phyloP scores from a whole-genome alignment of 345 rosid genomes.

The Camelina neglecta region DNA sequence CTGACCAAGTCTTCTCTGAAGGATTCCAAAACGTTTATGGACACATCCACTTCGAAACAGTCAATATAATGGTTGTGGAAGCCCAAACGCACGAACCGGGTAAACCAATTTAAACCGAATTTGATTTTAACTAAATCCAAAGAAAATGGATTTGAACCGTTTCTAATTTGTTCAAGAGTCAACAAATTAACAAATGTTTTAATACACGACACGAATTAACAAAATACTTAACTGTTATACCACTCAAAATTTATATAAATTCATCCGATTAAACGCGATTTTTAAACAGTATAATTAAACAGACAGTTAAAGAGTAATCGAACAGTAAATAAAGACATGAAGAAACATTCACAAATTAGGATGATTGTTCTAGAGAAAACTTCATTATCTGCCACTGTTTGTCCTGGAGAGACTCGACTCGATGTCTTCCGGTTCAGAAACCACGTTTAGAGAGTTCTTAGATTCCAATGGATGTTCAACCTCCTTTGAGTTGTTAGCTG shows the following conservation, averaged over 20 bases:
- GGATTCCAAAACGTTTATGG: not conserved
- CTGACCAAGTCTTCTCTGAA: not conserved
- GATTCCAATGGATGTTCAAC: slow-evolving; percentile 8
- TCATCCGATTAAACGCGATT: too few species aligned
- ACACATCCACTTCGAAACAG: too few species aligned
- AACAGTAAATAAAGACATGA: too few species aligned
- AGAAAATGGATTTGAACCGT: too few species aligned
- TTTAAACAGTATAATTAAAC: too few species aligned
- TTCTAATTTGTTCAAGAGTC: too few species aligned
- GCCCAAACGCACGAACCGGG: not conserved
- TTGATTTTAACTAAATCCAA: too few species aligned
- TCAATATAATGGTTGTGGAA: not conserved
- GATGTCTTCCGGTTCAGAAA: slow-evolving; percentile 23
- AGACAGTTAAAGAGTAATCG: too few species aligned
- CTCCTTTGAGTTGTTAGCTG: slow-evolving; percentile 22
- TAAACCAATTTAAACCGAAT: not conserved
- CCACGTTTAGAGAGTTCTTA: slow-evolving; percentile 21
- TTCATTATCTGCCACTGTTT: slow-evolving; percentile 1
- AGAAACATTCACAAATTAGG: slow-evolving; percentile 8
- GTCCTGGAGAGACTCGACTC: slow-evolving; percentile 16
- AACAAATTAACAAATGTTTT: too few species aligned
- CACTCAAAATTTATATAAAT: too few species aligned
- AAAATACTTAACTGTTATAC: too few species aligned
- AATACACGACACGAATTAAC: too few species aligned
- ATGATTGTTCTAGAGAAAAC: not conserved